Percentiles rank a stretch among this genome's conserved stretches.
Conservation (phyloP, 2,329 filamentous ascomycete species). For the Chaetomiaceae sp. region DNA sequence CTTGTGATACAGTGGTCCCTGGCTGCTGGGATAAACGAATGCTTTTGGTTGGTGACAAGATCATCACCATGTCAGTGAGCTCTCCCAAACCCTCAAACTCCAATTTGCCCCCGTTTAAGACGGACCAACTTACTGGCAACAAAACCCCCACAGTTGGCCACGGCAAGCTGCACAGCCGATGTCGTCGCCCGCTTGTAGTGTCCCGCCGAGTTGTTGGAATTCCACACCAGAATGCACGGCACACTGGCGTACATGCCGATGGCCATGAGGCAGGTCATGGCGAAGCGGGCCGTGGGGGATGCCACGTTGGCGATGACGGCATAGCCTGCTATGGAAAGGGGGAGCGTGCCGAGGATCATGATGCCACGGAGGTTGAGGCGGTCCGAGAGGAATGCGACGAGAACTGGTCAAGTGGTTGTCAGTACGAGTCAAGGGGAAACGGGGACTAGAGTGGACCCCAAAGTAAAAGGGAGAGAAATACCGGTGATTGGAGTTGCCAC, state of each 20-base stretch:
- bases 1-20: conserved; percentile 54
- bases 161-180: conserved; percentile 58
- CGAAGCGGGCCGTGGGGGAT: conserved; percentile 47
- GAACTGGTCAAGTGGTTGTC: neutral
- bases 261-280: conserved; percentile 64
- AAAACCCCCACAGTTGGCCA: conserved; percentile 59
- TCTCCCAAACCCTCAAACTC: neutral
- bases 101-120: no score
- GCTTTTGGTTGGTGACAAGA: no score
- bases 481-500: conserved; percentile 35
- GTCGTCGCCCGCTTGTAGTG: conserved; percentile 68
- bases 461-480: no score
- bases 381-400: conserved; percentile 55
- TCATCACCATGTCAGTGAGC: neutral
- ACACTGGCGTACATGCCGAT: conserved; percentile 60
- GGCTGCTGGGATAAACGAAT: conserved; percentile 54
- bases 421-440: neutral
- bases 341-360: conserved; percentile 59
- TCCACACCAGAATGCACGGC: conserved; percentile 60
- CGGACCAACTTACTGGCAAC: neutral
- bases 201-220: conserved; percentile 62
- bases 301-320: conserved; percentile 55
- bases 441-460: no score
- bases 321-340: conserved; percentile 61
- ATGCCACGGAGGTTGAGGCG: conserved; percentile 54